Base-by-base conservation (phyloP, 352 stramenopile species). In the Phytophthora fragariaefolia region DNA sequence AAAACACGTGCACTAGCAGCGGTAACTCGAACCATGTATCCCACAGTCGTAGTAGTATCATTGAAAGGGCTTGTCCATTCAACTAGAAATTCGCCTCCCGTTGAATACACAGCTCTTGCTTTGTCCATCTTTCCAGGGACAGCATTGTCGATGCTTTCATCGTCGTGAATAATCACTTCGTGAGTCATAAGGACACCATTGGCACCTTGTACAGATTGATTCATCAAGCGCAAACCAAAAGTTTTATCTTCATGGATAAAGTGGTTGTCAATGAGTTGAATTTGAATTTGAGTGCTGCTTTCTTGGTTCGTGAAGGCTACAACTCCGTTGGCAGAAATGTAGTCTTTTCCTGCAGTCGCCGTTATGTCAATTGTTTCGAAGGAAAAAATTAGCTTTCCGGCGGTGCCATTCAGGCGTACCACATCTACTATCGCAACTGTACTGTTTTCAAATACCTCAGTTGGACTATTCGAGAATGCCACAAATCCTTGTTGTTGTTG, bases 361-460 rank as follows among this genome's bases (percentile, higher is more conserved):
- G 28, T 64, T 7, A 87, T 74, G 36, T 85, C 77, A 28, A 90
- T 90, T 15, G 80, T 84, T 57, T 86, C 77, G 10, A 87, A 49
- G 6, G 67, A 48, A 18, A 88, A 76, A 1, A 7, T n/a, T 2
- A 90, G 48, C 0, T 20, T 48, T 18, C 81, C 83, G 20, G 56
- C 74, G 0, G 75, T 80, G 0, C 83, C 83, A 43, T 90, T 89
- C 0, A 90, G 17, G 2, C 80, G 80, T 22, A 80, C 62, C n/a
- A 91, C 15, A 8, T 81, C 56, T 10, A 91, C 36, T 38, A 71
- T 73, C 8, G 68, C 79, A 38, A 71, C 85, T 9, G 61, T 58
- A 2, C 58, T 23, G 30, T 82, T 79, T 36, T 90, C 83, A 0
- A 68, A 17, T 8, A 87, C 69, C 0, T 71, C 17, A 18, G 52